Evolutionary conservation across 495 filamentous ascomycete genomes (phyloP), one percentile per base, ranked within the genome.

Genomic region (Tuber melanosporum): DNA sequence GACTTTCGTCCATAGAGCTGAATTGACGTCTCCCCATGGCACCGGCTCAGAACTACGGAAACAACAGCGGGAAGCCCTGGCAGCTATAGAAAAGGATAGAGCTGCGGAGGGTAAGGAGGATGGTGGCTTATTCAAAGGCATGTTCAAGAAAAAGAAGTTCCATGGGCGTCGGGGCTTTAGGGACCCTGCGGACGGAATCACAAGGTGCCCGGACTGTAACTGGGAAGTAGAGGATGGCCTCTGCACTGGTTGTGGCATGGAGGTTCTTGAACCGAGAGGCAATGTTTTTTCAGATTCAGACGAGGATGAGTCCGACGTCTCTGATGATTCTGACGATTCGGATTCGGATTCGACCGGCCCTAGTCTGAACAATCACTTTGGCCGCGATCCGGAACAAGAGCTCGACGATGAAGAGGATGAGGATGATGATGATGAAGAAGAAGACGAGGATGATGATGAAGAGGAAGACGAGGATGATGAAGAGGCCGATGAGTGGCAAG

Each of bases 121-220:
- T 73, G 89, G 89, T 12, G 91, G 91, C 32, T 82, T 93, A 19
- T 93, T 93, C 83, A 87, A 87, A 57, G 91, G 91, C 36, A 87
- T 87, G 74, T 93, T 93, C 82, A 88, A 84, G 69, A 84, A 84
- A 45, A 62, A 57, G 22, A 76, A 73, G 70, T 14, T 69, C 52
- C n/a, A 32, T 32, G 12, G n/a, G n/a, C 70, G 41, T 45, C 78
- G 78, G 14, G 82, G 82, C 17, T 84, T 92, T 39, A 83, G 86
- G 46, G 91, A 93, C 80, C 80, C 85, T 22, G 88, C 88, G 78
- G 91, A 93, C 83, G 87, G 87, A 15, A 87, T 93, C 7, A 81
- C 88, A 26, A 86, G 91, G 70, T 93, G 91, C 80, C 91, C 91
- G 22, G 52, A 79, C 15, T 93, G 91, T 77, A 78, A 84, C 42